A percentile compares a stretch with the other conserved stretches of the same genome.
Evolutionary conservation across 768 basidiomycete genomes (phyloP).

Genomic region (Amanita fuliginea): DNA sequence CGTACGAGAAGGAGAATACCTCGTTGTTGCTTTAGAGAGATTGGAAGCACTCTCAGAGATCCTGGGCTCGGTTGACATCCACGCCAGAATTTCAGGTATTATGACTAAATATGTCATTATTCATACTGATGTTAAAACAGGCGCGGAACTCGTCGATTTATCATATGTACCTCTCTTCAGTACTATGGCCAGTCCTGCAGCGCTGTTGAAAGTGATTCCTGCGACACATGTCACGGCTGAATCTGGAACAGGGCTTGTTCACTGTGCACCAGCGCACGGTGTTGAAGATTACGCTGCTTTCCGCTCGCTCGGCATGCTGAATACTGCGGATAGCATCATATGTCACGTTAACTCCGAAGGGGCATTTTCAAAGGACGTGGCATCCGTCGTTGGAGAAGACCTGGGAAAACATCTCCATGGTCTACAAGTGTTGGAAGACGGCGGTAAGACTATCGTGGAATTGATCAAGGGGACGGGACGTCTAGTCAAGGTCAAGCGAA

Average conservation of each 20-base stretch:
- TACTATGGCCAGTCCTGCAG: slow-evolving; percentile 15
- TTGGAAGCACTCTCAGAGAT: slow-evolving; percentile 26
- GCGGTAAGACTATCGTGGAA: slow-evolving; percentile 53
- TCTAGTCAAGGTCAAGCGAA: slow-evolving; percentile 55
- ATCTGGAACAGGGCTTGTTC: slow-evolving; percentile 93
- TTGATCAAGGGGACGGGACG: slow-evolving; percentile 45
- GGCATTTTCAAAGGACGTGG: slow-evolving; percentile 50
- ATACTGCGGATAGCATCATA: slow-evolving; percentile 33
- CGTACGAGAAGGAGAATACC: slow-evolving; percentile 12
- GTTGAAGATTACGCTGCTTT: slow-evolving; percentile 83
- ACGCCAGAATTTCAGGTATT: slow-evolving; percentile 27
- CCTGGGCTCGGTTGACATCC: slow-evolving; percentile 24
- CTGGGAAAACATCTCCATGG: slow-evolving; percentile 42
- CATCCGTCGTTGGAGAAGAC: slow-evolving; percentile 42
- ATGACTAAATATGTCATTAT: background rate
- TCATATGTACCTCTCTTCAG: slow-evolving; percentile 56
- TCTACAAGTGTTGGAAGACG: slow-evolving; percentile 62
- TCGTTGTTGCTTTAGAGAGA: slow-evolving; percentile 45
- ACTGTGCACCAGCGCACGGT: slow-evolving; percentile 92
- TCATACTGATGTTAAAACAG: slow-evolving; percentile 11
- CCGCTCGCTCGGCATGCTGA: slow-evolving; percentile 42
- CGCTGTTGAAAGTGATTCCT: slow-evolving; percentile 42
- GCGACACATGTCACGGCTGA: slow-evolving; percentile 72
- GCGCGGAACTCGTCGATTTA: slow-evolving; percentile 47
- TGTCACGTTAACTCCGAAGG: slow-evolving; percentile 82